Base-by-base conservation (phyloP, 2,329 filamentous ascomycete genomes). In the Phoma sp. region DNA sequence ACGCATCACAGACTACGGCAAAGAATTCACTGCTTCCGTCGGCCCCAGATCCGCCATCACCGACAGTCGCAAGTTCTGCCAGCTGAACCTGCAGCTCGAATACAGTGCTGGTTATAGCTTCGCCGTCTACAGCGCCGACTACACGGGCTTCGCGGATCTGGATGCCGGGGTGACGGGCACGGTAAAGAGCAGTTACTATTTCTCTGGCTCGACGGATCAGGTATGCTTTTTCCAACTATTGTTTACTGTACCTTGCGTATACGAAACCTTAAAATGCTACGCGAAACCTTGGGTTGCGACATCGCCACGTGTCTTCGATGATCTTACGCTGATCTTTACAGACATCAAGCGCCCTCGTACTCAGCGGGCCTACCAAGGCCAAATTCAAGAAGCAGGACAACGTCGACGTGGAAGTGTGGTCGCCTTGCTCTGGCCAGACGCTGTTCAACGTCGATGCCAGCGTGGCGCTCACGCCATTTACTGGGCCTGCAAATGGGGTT, bases 361-460 rank as follows among this genome's bases (percentile, higher is more conserved):
- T 47, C 11, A 40, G 18, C 9, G 80, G 80, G 14, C 79, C 79
- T 13, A 74, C 66, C 47, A 68, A 70, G 33, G 72, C 64, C n/a
- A 61, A 76, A 59, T 83, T 81, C 69, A 66, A 67, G 57, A 77
- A 79, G 68, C 75, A 75, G 42, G 80, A 82, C 60, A 64, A 73
- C 8, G 57, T 72, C 6, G 46, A 59, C 3, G 25, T 68, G 4
- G 51, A 59, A 6, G 55, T 67, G 14, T 74, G 71, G 71, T 70
- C 65, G 8, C 65, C 67, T 2, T 74, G 71, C 53, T 65, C 65
- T 9, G 57, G 62, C 48, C 51, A 61, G 10, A 60, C 65, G 6
- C 42, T 66, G 41, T 59, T 74, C 30, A 74, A 74, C 29, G 60
- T 74, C 9, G 69, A 71, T 47, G 50, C 65, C 14, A 67, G 71